Base-by-base conservation (phyloP, 169 alveolate species). In the Plasmodium fragile region DNA sequence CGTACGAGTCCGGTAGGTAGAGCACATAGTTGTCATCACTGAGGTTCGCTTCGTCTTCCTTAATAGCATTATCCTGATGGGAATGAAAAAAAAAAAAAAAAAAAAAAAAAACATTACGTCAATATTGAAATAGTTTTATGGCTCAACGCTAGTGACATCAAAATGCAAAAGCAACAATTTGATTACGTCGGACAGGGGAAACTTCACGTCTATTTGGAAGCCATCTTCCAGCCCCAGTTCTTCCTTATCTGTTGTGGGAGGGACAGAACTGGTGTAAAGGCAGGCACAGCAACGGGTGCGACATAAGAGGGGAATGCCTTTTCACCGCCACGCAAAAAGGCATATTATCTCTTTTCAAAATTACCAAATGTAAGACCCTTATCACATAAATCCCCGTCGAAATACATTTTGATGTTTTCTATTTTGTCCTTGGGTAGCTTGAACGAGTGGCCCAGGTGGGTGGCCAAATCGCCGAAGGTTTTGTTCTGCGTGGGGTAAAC, bases 311-410 rank as follows among this genome's bases (percentile, higher is more conserved):
- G 0, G 36, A 22, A 6, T 65, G 16, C 1, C 13, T 65, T 25
- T 65, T 65, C 75, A 49, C 59, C 53, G 16, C 53, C 1, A 0
- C 8, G n/a, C 32, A 3, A 73, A 34, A 30, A 30, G 10, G n/a
- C 16, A 16, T 3, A 1, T 73, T 22, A 18, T 18, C 22, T 73
- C 32, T 73, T 32, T 18, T 73, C 43, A 36, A 73, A 34, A 7
- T 39, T 87, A 87, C 93, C 82, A 87, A 87, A 87, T 5, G 93
- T 34, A 49, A 87, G 72, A 70, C 45, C 36, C 52, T 78, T 78
- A 59, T 87, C 82, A 32, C 93, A 87, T 75, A 87, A 87, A 30
- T 87, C 93, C 7, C 93, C 93, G 72, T 87, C 93, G 70, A 87
- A 87, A 41, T 77, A 87, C n/a, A 87, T 65, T 65, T 87, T 87